A percentile compares a stretch with the other conserved stretches of the same genome.
phyloP scores from a whole-genome alignment of 768 basidiomycete species.

The Leccinum broughii region DNA sequence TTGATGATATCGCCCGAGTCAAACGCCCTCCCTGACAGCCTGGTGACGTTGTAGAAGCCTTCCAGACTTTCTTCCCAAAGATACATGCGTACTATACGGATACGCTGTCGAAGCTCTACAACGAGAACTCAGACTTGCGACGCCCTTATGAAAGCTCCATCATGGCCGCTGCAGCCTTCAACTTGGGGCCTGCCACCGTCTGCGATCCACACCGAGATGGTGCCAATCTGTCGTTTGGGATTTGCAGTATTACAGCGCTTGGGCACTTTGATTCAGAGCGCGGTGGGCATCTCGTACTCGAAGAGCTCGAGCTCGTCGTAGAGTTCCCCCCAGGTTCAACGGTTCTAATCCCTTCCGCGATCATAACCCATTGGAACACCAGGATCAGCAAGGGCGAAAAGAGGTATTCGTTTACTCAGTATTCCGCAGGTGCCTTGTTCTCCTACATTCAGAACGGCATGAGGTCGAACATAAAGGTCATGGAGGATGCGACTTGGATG shows the following conservation, averaged over 20 bases:
- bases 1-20: neutral
- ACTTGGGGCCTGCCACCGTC: neutral
- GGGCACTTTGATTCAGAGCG: neutral
- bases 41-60: neutral
- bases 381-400: neutral
- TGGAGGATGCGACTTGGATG: neutral
- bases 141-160: neutral
- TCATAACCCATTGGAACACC: slow-evolving; percentile 3
- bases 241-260: slow-evolving; percentile 3
- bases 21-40: neutral
- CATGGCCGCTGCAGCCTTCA: neutral
- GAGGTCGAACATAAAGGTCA: neutral
- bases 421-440: neutral
- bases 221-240: slow-evolving; percentile 3
- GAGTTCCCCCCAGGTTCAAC: slow-evolving; percentile 7
- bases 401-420: slow-evolving; percentile 11
- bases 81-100: neutral
- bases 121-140: too few relatives aligned
- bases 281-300: neutral
- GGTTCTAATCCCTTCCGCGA: neutral
- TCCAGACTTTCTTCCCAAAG: neutral
- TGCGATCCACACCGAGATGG: slow-evolving; percentile 5
- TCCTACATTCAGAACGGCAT: slow-evolving; percentile 11
- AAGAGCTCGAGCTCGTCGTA: neutral
- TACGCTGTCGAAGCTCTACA: too few relatives aligned